phyloP scores from a whole-genome alignment of 1,284 basidiomycete genomes.

The Cryptococcus depauperatus region DNA sequence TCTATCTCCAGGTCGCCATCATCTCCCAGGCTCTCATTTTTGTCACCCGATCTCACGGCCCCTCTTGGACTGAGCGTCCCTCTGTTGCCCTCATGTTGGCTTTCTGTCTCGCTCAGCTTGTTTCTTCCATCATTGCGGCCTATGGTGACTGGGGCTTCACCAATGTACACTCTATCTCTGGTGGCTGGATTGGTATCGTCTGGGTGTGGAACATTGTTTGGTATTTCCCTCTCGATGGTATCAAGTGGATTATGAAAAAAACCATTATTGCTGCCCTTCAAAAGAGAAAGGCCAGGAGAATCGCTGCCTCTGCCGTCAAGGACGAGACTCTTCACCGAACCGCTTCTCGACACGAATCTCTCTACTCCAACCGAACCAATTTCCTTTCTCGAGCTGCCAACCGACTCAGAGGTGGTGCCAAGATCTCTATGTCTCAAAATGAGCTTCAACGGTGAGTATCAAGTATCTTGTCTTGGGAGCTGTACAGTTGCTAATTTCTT shows the following conservation, averaged over 20 bases:
- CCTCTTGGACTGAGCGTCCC: conserved; percentile 97
- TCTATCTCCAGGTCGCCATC: conserved; percentile 82
- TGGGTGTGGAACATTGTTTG: conserved; percentile 95
- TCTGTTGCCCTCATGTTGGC: conserved; percentile 80
- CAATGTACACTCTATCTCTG: conserved; percentile 63
- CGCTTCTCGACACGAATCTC: conserved; percentile 82
- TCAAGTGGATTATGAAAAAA: conserved; percentile 94
- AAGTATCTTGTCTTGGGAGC: not conserved
- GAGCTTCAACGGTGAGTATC: conserved; percentile 41
- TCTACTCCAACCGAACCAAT: conserved; percentile 57
- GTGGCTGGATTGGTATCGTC: conserved; percentile 93
- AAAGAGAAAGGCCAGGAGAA: conserved; percentile 56
- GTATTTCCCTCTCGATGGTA: conserved; percentile 88
- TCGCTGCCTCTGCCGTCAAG: conserved; percentile 47
- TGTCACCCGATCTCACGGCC: conserved; percentile 89
- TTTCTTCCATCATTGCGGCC: conserved; percentile 90
- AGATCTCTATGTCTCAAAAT: conserved; percentile 46
- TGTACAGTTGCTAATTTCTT: conserved; percentile 6
- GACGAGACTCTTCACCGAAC: conserved; percentile 62
- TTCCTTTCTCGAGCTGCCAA: conserved; percentile 41
- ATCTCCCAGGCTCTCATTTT: conserved; percentile 98
- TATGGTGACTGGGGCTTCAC: conserved; percentile 92
- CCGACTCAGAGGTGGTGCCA: conserved; percentile 41
- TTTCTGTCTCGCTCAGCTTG: conserved; percentile 85
- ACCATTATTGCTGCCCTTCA: conserved; percentile 79